Conservation (phyloP, 495 filamentous ascomycete genomes). For the Bombardia bombarda region DNA sequence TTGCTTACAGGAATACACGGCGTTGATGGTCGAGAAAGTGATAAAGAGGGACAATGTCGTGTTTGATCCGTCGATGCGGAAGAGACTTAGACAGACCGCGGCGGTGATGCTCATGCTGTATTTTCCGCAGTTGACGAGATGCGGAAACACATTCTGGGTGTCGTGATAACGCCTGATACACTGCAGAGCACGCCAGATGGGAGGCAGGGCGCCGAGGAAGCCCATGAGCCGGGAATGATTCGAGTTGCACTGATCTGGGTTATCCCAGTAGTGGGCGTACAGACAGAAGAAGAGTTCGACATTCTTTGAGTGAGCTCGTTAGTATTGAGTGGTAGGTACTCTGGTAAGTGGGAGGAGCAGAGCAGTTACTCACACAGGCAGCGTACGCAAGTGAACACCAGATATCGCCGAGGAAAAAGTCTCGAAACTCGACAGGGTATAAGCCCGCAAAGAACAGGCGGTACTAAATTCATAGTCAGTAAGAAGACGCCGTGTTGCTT, state of each 20-base stretch:
- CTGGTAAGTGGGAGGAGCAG: not conserved
- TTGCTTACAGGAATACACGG: conserved; percentile 65
- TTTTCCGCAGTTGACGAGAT: conserved; percentile 87
- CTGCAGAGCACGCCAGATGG: conserved; percentile 81
- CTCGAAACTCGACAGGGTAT: conserved; percentile 91
- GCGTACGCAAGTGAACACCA: conserved; percentile 91
- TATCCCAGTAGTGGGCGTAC: conserved; percentile 65
- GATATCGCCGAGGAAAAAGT: conserved; percentile 97
- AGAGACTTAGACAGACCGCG: conserved; percentile 67
- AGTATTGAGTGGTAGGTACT: not conserved
- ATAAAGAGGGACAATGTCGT: conserved; percentile 62
- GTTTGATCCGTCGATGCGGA: conserved; percentile 59
- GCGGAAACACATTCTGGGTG: conserved; percentile 81
- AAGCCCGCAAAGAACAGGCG: conserved; percentile 76
- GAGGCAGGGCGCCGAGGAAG: conserved; percentile 77
- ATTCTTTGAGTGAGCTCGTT: conserved; percentile 49
- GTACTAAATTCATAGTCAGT: no score
- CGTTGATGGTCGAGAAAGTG: conserved; percentile 68
- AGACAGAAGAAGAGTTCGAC: conserved; percentile 92
- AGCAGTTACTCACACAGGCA: conserved; percentile 59
- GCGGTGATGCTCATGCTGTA: conserved; percentile 79
- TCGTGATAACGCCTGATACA: conserved; percentile 86
- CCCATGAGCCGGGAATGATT: conserved; percentile 75
- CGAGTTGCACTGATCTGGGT: conserved; percentile 74
- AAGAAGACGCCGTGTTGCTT: no score